These are phyloP conservation scores for Exophiala alcalophila DNA, from an alignment of 2,329 filamentous ascomycete genomes.

Conservation along the genomic window DNA sequence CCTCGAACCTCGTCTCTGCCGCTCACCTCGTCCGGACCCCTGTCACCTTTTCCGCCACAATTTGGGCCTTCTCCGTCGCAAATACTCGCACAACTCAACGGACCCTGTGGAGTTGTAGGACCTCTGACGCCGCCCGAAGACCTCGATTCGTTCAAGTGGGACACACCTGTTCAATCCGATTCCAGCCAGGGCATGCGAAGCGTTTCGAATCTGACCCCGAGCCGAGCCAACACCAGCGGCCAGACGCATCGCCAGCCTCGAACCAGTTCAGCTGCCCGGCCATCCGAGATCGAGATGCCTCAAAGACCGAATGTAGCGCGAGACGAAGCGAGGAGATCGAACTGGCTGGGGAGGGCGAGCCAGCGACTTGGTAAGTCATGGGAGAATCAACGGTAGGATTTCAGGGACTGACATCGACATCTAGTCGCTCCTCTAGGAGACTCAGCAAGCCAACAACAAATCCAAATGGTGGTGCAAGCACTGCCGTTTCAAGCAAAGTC, in stretches of 20 bases:
- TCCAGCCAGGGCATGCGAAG: conserved; percentile 10
- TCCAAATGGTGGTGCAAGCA: conserved; percentile 60
- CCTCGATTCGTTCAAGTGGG: conserved; percentile 33
- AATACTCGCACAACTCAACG: conserved; percentile 8
- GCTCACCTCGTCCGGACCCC: too few species aligned
- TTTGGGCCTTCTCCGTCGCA: conserved; percentile 2
- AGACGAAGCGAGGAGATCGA: conserved; percentile 12
- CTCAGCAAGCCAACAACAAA: conserved; percentile 34
- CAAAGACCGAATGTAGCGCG: conserved; percentile 11
- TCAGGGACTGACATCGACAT: conserved; percentile 10
- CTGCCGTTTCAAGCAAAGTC: conserved; percentile 51
- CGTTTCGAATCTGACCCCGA: conserved; percentile 7
- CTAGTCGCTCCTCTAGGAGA: conserved; percentile 15
- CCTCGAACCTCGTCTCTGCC: too few species aligned
- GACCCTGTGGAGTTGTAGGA: conserved; percentile 17
- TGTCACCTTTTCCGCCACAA: too few species aligned
- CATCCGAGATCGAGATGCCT: conserved; percentile 24
- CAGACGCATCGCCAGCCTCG: conserved; percentile 10
- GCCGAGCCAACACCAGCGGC: neutral
- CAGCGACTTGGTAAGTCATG: conserved; percentile 21
- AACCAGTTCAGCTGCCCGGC: conserved; percentile 13
- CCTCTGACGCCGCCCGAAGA: conserved; percentile 29
- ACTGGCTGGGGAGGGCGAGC: conserved; percentile 23
- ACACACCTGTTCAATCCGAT: conserved; percentile 8
- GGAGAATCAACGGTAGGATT: too few species aligned